Percentiles rank a stretch among this genome's conserved stretches.
These are phyloP conservation scores for Astragalus membranaceus DNA, from an alignment of 306 rosid species.

Conservation along the genomic window DNA sequence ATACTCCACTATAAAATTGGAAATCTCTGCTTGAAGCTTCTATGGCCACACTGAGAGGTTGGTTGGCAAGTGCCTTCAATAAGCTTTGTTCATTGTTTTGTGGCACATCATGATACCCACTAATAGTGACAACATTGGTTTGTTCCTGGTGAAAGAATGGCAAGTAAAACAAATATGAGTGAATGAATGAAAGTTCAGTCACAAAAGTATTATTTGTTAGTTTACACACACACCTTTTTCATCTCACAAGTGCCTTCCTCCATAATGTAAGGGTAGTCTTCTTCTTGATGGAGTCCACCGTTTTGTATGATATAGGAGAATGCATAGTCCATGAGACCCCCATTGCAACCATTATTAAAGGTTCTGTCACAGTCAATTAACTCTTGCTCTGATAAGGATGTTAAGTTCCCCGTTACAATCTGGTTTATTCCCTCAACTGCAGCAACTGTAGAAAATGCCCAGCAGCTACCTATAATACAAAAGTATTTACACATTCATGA, in stretches of 20 bases:
- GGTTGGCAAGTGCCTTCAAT: constrained; percentile 84
- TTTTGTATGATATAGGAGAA: constrained; percentile 39
- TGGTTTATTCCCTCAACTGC: constrained; percentile 70
- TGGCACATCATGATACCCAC: constrained; percentile 81
- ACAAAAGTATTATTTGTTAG: no score
- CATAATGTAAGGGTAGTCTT: constrained; percentile 74
- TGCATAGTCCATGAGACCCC: constrained; percentile 76
- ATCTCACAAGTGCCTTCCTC: constrained; percentile 78
- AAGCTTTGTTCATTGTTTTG: constrained; percentile 65
- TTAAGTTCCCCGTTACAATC: constrained; percentile 56
- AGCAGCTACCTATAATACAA: constrained; percentile 54
- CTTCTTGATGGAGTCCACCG: constrained; percentile 62
- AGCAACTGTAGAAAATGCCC: constrained; percentile 71
- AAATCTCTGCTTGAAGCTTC: constrained; percentile 84
- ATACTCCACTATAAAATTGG: constrained; percentile 90
- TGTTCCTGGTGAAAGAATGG: constrained; percentile 40
- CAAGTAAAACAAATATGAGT: neutral
- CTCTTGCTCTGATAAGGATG: constrained; percentile 58
- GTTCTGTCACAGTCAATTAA: constrained; percentile 58
- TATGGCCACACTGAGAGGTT: constrained; percentile 84
- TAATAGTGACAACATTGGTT: constrained; percentile 49
- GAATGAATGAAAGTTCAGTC: neutral
- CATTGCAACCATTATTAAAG: constrained; percentile 63
- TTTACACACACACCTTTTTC: constrained; percentile 41
- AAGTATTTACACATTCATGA: neutral